A percentile compares a stretch with the other conserved stretches of the same genome.
Conservation (phyloP, 2,329 filamentous ascomycete genomes). For the Pseudogymnoascus sp. region DNA sequence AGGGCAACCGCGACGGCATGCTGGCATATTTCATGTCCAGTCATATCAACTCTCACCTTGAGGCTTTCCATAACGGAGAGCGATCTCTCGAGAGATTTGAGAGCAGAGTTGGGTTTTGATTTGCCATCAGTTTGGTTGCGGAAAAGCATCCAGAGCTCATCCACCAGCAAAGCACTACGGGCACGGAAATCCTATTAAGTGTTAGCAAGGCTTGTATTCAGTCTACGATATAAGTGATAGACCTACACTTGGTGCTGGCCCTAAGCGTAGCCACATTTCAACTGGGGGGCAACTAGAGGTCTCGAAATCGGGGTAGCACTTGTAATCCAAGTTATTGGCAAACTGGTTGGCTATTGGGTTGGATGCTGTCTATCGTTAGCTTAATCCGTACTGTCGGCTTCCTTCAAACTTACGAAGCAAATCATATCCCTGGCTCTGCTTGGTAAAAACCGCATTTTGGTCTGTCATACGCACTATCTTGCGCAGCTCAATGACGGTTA, state of each 20-base stretch:
- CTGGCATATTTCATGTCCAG: neutral
- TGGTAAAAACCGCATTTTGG: conserved; percentile 14
- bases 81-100: neutral
- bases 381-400: conserved; percentile 11
- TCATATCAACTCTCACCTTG: neutral
- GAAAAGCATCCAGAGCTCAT: conserved; percentile 6
- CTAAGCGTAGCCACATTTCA: conserved; percentile 22
- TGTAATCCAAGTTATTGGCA: conserved; percentile 26
- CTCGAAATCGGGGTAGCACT: conserved; percentile 29
- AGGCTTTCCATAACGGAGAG: neutral
- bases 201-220: neutral
- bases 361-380: neutral
- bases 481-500: conserved; percentile 25
- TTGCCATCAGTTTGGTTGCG: conserved; percentile 6
- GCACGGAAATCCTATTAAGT: conserved; percentile 6
- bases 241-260: conserved; percentile 24
- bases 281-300: conserved; percentile 18
- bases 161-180: neutral
- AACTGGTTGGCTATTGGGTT: conserved; percentile 11
- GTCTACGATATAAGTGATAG: neutral
- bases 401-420: conserved; percentile 24
- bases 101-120: neutral
- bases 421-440: conserved; percentile 20
- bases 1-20: neutral
- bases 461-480: conserved; percentile 25